Evolutionary conservation across 441 rosid genomes (phyloP).

Genomic region (Syzygium syzygioides): DNA sequence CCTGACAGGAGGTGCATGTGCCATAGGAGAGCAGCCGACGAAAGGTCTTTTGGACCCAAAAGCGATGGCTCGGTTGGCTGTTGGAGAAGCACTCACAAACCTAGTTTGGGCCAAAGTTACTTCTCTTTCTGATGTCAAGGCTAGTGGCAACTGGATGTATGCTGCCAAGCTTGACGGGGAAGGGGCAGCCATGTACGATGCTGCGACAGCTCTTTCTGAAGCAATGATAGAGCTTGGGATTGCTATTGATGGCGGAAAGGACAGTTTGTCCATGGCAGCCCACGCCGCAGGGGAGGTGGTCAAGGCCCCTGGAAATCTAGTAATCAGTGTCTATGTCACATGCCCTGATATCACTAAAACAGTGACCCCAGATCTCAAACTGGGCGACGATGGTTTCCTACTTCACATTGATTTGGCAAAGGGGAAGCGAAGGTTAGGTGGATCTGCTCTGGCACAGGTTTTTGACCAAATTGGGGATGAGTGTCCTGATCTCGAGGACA

Average conservation of each 20-base stretch:
- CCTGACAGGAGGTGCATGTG: conserved; percentile 87
- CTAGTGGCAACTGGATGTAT: conserved; percentile 98
- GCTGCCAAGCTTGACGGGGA: conserved; percentile 98
- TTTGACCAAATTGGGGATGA: conserved; percentile 83
- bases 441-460: conserved; percentile 87
- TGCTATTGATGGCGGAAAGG: conserved; percentile 98
- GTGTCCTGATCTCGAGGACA: conserved; percentile 88
- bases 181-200: conserved; percentile 97
- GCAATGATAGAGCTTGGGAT: conserved; percentile 94
- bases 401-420: conserved; percentile 83
- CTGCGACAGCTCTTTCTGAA: conserved; percentile 71
- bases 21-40: conserved; percentile 92
- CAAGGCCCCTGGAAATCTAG: conserved; percentile 97
- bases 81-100: conserved; percentile 94
- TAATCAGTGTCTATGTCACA: conserved; percentile 80
- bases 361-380: conserved; percentile 87
- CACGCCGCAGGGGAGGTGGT: conserved; percentile 76
- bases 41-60: conserved; percentile 84
- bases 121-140: conserved; percentile 87
- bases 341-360: conserved; percentile 90
- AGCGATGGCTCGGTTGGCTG: conserved; percentile 94
- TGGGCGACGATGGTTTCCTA: conserved; percentile 65
- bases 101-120: conserved; percentile 93
- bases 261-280: conserved; percentile 97
- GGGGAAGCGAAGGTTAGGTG: conserved; percentile 89